Percentiles rank a stretch among this genome's conserved stretches.
Evolutionary conservation across 192 early-diverging fungal genomes (phyloP).

Genomic region (Coemansia sp.): DNA sequence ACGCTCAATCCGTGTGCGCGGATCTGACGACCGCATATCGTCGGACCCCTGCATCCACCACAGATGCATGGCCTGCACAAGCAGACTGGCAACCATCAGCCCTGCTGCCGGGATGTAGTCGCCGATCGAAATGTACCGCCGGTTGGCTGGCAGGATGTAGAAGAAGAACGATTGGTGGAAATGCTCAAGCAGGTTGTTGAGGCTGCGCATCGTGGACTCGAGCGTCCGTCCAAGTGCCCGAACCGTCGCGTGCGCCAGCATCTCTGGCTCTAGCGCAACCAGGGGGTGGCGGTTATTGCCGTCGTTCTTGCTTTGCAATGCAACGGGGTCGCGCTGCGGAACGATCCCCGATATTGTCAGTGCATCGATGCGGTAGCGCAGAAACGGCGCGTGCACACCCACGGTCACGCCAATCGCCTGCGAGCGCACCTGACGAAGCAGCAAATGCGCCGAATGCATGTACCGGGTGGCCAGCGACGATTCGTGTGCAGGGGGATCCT

Average conservation of each 20-base stretch:
- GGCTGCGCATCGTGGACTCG: slow-evolving; percentile 79
- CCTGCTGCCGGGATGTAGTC: slow-evolving; percentile 86
- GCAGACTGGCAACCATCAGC: slow-evolving; percentile 71
- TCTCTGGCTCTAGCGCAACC: neutral
- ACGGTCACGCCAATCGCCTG: slow-evolving; percentile 46
- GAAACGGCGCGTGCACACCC: slow-evolving; percentile 45
- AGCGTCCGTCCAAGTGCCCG: slow-evolving; percentile 56
- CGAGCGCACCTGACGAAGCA: slow-evolving; percentile 40
- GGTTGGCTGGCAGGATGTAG: slow-evolving; percentile 83
- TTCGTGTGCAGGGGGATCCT: slow-evolving; percentile 13
- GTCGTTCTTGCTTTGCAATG: slow-evolving; percentile 4
- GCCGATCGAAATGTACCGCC: slow-evolving; percentile 82
- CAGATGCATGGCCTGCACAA: slow-evolving; percentile 65
- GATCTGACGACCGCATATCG: slow-evolving; percentile 31
- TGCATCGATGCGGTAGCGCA: slow-evolving; percentile 76
- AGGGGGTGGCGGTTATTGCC: neutral
- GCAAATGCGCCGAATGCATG: slow-evolving; percentile 20
- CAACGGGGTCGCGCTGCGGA: slow-evolving; percentile 28
- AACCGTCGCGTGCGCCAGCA: slow-evolving; percentile 9
- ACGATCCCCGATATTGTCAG: slow-evolving; percentile 59
- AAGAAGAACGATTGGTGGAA: slow-evolving; percentile 98
- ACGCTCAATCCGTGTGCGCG: slow-evolving; percentile 41
- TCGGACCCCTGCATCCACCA: slow-evolving; percentile 53
- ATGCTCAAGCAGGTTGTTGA: slow-evolving; percentile 91
- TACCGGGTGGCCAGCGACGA: slow-evolving; percentile 19